phyloP scores from a whole-genome alignment of 371 early-diverging fungal species.

The Mucor indicus region DNA sequence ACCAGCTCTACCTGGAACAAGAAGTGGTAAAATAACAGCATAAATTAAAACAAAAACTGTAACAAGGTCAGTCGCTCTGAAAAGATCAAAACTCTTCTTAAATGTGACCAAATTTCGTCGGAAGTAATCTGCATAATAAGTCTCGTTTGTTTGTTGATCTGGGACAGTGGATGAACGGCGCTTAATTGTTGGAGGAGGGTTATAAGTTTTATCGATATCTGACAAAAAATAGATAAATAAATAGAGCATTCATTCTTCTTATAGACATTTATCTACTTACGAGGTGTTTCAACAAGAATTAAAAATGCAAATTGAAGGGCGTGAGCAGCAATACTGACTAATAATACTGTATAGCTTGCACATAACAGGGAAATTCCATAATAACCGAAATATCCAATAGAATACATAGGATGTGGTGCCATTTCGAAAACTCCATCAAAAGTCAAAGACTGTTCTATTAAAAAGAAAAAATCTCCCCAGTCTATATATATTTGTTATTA shows the following conservation, averaged over 20 bases:
- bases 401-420: constrained; percentile 98
- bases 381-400: constrained; percentile 94
- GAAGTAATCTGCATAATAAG: constrained; percentile 57
- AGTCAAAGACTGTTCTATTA: constrained; percentile 81
- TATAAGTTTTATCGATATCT: constrained; percentile 92
- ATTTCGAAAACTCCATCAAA: constrained; percentile 95
- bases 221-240: not conserved
- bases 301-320: constrained; percentile 87
- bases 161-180: not conserved
- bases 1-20: constrained; percentile 46
- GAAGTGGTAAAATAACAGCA: constrained; percentile 65
- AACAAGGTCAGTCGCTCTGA: constrained; percentile 80
- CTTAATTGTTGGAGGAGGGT: constrained; percentile 44
- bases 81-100: constrained; percentile 86
- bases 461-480: constrained; percentile 98
- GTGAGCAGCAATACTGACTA: constrained; percentile 87
- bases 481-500: constrained; percentile 45
- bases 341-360: constrained; percentile 86
- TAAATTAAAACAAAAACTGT: constrained; percentile 72
- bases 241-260: not conserved
- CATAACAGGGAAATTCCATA: constrained; percentile 89
- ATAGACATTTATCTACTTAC: constrained; percentile 34
- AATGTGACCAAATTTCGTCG: constrained; percentile 86
- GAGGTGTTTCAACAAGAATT: constrained; percentile 92
- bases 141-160: not conserved